These are phyloP conservation scores for Aspergillus hancockii DNA, from an alignment of 495 filamentous ascomycete genomes.

Conservation along the genomic window DNA sequence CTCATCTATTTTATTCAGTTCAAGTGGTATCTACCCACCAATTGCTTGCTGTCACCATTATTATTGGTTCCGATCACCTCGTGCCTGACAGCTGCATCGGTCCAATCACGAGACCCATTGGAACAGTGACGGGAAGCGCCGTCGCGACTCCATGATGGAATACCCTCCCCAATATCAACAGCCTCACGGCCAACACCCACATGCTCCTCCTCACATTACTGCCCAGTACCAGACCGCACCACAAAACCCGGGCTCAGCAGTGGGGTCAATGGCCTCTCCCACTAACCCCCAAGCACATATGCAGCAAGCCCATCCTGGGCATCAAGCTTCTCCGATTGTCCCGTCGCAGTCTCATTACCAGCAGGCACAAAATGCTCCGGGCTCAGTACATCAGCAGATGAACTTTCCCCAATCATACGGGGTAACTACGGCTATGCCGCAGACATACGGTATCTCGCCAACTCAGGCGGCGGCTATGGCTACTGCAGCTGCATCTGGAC, in stretches of 20 bases:
- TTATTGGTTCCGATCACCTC: conserved; percentile 21
- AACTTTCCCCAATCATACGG: conserved; percentile 55
- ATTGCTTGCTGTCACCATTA: conserved; percentile 13
- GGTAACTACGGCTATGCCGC: conserved; percentile 49
- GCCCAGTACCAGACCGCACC: conserved; percentile 49
- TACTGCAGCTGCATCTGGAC: conserved; percentile 55
- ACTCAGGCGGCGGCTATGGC: conserved; percentile 58
- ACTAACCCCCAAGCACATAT: conserved; percentile 54
- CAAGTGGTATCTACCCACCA: conserved; percentile 16
- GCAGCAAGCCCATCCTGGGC: conserved; percentile 48
- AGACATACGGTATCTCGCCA: conserved; percentile 52
- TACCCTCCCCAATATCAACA: conserved; percentile 58
- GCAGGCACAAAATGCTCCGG: conserved; percentile 46
- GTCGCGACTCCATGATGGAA: conserved; percentile 48
- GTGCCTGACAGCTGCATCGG: conserved; percentile 25
- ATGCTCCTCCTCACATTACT: conserved; percentile 51
- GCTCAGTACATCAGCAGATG: conserved; percentile 52
- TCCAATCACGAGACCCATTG: conserved; percentile 27
- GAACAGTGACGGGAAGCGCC: conserved; percentile 34
- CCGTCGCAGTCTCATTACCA: conserved; percentile 56
- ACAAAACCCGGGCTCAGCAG: conserved; percentile 45
- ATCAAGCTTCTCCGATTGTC: conserved; percentile 55
- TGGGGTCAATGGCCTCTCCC: conserved; percentile 53
- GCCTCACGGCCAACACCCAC: conserved; percentile 56
- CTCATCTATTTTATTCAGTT: conserved; percentile 11